These are phyloP conservation scores for Eucommia ulmoides DNA, from an alignment of 257 asterid genomes.

Conservation along the genomic window DNA sequence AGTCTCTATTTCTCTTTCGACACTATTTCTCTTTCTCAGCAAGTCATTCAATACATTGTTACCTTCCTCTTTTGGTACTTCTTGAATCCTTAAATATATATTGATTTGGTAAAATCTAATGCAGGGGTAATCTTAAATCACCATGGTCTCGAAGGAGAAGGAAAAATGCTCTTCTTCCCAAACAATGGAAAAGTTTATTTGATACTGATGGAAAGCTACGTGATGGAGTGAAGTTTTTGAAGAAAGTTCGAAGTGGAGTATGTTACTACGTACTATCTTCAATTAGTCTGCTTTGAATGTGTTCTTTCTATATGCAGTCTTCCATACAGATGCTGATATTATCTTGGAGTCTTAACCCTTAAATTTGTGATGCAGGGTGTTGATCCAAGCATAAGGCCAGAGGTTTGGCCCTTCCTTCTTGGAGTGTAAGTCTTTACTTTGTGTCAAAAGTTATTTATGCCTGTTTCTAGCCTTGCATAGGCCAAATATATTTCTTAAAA, in stretches of 20 bases:
- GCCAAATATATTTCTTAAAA: background rate
- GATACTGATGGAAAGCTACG: conserved; percentile 55
- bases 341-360: too few species aligned
- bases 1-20: background rate
- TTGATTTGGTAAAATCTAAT: conserved; percentile 4
- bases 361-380: conserved; percentile 53
- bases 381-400: conserved; percentile 76
- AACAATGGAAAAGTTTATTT: conserved; percentile 64
- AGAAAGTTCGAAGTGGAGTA: conserved; percentile 86
- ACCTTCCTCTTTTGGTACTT: background rate
- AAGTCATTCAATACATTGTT: background rate
- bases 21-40: background rate
- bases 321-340: too few species aligned
- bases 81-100: too few species aligned
- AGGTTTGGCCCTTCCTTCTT: conserved; percentile 96
- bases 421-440: conserved; percentile 48
- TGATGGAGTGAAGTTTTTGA: conserved; percentile 76
- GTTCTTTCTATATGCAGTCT: background rate
- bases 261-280: conserved; percentile 12
- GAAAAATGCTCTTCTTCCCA: conserved; percentile 56
- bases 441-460: background rate
- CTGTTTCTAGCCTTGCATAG: background rate
- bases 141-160: conserved; percentile 90
- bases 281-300: background rate
- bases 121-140: conserved; percentile 69